Conservation (phyloP, 2,329 filamentous ascomycete genomes). For the Fusarium staphyleae region DNA sequence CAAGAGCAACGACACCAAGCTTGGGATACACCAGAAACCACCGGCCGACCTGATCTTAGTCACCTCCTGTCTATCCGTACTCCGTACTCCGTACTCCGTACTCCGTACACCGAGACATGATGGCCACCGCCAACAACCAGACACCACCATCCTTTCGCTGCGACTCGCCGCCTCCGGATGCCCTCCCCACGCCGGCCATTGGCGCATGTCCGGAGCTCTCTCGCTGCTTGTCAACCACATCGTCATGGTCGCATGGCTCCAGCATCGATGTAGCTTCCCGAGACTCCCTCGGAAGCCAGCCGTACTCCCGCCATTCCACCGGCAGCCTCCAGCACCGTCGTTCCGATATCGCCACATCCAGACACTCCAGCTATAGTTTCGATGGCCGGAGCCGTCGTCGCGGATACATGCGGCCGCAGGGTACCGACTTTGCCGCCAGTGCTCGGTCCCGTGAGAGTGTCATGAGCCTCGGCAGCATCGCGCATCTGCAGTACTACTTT, state of each 20-base stretch:
- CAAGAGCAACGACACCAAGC: slow-evolving; percentile 17
- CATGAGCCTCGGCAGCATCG: slow-evolving; percentile 94
- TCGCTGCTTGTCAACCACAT: slow-evolving; percentile 69
- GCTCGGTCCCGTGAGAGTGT: slow-evolving; percentile 92
- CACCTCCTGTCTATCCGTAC: neutral
- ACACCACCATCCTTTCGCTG: slow-evolving; percentile 50
- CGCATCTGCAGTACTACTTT: slow-evolving; percentile 98
- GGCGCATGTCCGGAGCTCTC: slow-evolving; percentile 65
- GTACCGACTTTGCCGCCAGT: slow-evolving; percentile 88
- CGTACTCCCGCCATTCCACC: slow-evolving; percentile 69
- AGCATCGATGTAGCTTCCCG: slow-evolving; percentile 57
- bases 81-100: too few relatives aligned
- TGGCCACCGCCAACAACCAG: slow-evolving; percentile 47
- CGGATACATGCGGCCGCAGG: slow-evolving; percentile 87
- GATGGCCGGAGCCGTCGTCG: slow-evolving; percentile 62
- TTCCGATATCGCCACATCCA: slow-evolving; percentile 52
- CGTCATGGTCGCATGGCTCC: slow-evolving; percentile 65
- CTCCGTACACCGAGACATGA: slow-evolving; percentile 34
- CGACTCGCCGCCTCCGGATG: slow-evolving; percentile 70
- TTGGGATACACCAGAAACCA: neutral
- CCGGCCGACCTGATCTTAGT: neutral
- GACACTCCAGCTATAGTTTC: slow-evolving; percentile 57
- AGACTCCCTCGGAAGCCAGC: slow-evolving; percentile 63
- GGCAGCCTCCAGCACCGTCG: slow-evolving; percentile 58
- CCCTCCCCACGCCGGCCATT: slow-evolving; percentile 68